Percentiles rank a stretch among this genome's conserved stretches.
These are phyloP conservation scores for Solanum bulbocastanum DNA, from an alignment of 257 asterid genomes.

Conservation along the genomic window DNA sequence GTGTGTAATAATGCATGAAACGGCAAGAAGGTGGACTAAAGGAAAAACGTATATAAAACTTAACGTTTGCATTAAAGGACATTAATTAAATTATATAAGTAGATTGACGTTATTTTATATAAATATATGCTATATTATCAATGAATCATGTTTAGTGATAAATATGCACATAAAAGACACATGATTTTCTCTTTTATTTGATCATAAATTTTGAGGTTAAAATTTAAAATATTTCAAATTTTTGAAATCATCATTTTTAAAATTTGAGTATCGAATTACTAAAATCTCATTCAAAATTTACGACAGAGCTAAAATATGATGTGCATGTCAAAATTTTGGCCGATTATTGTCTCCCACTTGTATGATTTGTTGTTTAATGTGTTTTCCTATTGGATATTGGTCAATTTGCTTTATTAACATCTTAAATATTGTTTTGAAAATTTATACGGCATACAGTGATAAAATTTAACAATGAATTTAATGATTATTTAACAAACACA, in stretches of 20 bases:
- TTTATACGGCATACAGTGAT: background rate
- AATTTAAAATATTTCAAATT: no score
- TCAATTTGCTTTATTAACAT: background rate
- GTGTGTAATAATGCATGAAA: background rate
- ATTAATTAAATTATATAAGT: background rate
- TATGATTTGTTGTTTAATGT: background rate
- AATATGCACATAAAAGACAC: no score
- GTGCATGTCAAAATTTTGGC: background rate
- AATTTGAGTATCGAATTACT: no score
- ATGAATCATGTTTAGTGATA: no score
- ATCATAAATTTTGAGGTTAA: no score
- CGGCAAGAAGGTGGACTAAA: background rate
- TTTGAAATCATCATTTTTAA: no score
- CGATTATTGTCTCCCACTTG: background rate
- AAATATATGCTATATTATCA: no score
- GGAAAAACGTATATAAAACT: background rate
- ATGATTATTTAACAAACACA: background rate
- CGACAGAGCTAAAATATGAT: no score
- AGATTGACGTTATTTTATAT: background rate
- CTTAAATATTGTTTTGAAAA: background rate
- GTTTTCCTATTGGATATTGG: background rate
- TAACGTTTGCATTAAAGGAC: background rate
- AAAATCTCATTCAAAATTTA: no score
- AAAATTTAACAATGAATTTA: background rate
- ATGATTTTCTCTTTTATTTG: background rate